Percentiles rank a stretch among this genome's conserved stretches.
phyloP scores from a whole-genome alignment of 192 early-diverging fungal species.

The Oehlia diaphana region DNA sequence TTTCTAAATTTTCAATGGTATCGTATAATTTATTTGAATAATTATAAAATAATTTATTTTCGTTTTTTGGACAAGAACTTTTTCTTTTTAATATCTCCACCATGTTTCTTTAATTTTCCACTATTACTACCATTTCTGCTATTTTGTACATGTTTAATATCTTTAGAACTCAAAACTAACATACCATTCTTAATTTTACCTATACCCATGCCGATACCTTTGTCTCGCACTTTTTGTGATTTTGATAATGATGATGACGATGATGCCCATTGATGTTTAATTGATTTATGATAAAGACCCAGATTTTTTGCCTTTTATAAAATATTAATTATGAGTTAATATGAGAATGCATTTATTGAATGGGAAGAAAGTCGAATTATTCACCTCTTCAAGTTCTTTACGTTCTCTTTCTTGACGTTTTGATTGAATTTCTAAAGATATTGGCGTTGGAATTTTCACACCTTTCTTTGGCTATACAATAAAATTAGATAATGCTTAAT shows the following conservation, averaged over 20 bases:
- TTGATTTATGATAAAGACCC: constrained; percentile 45
- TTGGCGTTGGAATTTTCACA: constrained; percentile 34
- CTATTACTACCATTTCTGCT: neutral
- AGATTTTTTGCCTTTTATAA: constrained; percentile 37
- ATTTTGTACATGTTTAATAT: constrained; percentile 35
- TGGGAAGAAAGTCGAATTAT: neutral
- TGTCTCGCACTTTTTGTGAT: constrained; percentile 32
- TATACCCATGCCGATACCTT: constrained; percentile 43
- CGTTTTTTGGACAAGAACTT: neutral
- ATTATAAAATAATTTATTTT: neutral
- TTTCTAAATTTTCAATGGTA: no score
- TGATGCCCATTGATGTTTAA: constrained; percentile 40
- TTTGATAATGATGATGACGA: constrained; percentile 25
- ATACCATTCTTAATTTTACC: constrained; percentile 44
- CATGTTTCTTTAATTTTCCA: neutral
- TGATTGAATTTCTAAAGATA: constrained; percentile 37
- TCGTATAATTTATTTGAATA: no score
- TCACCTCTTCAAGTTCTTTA: constrained; percentile 39
- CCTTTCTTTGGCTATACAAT: constrained; percentile 6
- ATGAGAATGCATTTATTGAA: neutral
- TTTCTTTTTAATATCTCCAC: neutral
- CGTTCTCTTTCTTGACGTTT: constrained; percentile 36
- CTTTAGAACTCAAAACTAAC: constrained; percentile 40
- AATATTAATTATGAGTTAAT: neutral
- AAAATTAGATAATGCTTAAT: neutral